A percentile compares a stretch with the other conserved stretches of the same genome.
Evolutionary conservation across 2,329 filamentous ascomycete species (phyloP).

Genomic region (Blastomyces silverae): DNA sequence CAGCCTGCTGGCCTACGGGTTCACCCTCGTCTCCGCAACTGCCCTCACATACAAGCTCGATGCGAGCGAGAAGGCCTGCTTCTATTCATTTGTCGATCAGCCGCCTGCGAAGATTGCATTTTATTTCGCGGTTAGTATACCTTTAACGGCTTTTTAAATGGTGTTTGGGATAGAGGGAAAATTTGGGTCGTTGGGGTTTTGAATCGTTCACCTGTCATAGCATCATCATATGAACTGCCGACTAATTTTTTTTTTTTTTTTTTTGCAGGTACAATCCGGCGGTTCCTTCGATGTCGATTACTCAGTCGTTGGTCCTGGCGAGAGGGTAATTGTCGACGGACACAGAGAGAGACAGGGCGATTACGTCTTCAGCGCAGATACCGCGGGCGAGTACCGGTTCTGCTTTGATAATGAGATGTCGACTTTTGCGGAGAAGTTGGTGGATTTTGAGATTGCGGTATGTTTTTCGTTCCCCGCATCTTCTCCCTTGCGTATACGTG

Average conservation of each 20-base stretch:
- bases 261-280: slow-evolving; percentile 80
- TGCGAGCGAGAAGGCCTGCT: slow-evolving; percentile 92
- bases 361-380: slow-evolving; percentile 92
- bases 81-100: slow-evolving; percentile 74
- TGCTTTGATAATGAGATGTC: slow-evolving; percentile 99
- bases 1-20: slow-evolving; percentile 64
- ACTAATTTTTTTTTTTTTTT: slow-evolving; percentile 4
- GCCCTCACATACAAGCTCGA: slow-evolving; percentile 88
- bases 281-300: slow-evolving; percentile 98
- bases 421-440: slow-evolving; percentile 93
- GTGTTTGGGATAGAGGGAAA: neutral
- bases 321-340: slow-evolving; percentile 75
- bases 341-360: slow-evolving; percentile 92
- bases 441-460: slow-evolving; percentile 96
- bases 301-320: slow-evolving; percentile 70
- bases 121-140: slow-evolving; percentile 80
- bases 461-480: slow-evolving; percentile 31
- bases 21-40: slow-evolving; percentile 70
- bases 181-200: neutral
- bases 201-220: neutral
- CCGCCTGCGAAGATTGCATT: slow-evolving; percentile 87
- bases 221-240: neutral
- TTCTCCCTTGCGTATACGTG: neutral
- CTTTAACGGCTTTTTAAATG: neutral
- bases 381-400: slow-evolving; percentile 84